These are phyloP conservation scores for Phytophthora foliorum DNA, from an alignment of 352 stramenopile species.

Conservation along the genomic window DNA sequence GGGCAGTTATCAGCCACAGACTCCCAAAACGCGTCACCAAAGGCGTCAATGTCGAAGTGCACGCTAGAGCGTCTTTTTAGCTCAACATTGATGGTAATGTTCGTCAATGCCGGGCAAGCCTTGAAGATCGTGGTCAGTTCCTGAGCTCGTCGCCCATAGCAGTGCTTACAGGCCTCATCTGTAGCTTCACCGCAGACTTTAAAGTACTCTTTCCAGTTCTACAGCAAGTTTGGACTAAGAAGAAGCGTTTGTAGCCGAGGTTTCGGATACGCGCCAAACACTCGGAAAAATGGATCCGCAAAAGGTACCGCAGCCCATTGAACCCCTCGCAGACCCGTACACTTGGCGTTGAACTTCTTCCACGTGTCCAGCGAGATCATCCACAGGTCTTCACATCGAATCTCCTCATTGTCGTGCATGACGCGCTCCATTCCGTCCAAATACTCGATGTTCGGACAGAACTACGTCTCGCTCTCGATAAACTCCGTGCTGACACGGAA, in stretches of 20 bases:
- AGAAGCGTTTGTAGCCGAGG: constrained; percentile 26
- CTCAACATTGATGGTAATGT: not conserved
- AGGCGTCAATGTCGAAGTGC: not conserved
- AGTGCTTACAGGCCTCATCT: no score
- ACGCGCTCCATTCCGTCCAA: constrained; percentile 28
- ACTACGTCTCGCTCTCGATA: constrained; percentile 25
- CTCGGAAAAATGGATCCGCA: constrained; percentile 40
- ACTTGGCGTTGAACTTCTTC: constrained; percentile 31
- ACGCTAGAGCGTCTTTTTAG: no score
- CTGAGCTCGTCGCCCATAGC: constrained; percentile 11
- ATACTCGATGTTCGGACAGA: constrained; percentile 33
- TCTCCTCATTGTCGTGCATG: constrained; percentile 5
- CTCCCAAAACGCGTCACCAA: constrained; percentile 25
- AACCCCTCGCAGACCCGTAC: constrained; percentile 27
- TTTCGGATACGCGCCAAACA: constrained; percentile 38
- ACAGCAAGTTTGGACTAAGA: constrained; percentile 36
- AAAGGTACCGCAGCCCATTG: constrained; percentile 35
- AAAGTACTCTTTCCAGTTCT: constrained; percentile 42
- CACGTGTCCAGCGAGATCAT: constrained; percentile 26
- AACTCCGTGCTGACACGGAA: constrained; percentile 17
- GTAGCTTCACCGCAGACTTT: no score
- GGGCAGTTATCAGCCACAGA: not conserved
- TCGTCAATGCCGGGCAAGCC: not conserved
- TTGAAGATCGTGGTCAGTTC: not conserved
- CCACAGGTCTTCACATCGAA: constrained; percentile 28